Base-by-base conservation (phyloP, 345 rosid genomes). In the Syzygium aqueum region DNA sequence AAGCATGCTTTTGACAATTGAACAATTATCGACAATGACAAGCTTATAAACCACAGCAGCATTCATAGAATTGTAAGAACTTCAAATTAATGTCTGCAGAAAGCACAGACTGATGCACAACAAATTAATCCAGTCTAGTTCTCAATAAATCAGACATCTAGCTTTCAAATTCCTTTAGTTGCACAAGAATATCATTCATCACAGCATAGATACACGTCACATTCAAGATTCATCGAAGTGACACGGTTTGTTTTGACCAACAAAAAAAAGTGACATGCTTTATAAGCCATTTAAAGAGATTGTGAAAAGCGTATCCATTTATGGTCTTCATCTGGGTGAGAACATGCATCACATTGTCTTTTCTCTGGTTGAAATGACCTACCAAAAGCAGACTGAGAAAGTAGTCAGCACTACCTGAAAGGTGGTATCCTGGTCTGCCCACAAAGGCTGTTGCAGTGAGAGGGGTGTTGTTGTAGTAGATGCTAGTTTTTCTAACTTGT, bases 341-440 rank as follows among this genome's bases (percentile, higher is more conserved):
- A 67, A 67, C 78, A 67, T 67, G 46, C 78, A 33, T 67, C 78
- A 17, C 78, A 30, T 33, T 67, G 33, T 67, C 61, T 52, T 17
- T 28, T 53, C 57, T 84, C 59, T 84, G 5, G 63, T 84, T 52
- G 25, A 84, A 53, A 51, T 28, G 27, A 85, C 51, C 37, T 2
- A 25, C 22, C 46, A 30, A 67, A 83, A 46, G 67, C 63, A 19
- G 52, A 73, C 23, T 30, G 65, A 51, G 84, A 15, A 52, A 83
- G 14, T 57, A 53, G 27, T 19, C 33, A 43, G 33, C 51, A 43
- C 86, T 94, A 96, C 99, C 96, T 97, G 96, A 88, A 85, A 94
- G 43, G 97, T 95, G 82, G 93, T 95, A 63, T 89, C 93, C 88
- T 95, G 97, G 90, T 94, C 98, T 77, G 93, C 25, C 97, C 98